phyloP scores from a whole-genome alignment of 2,329 filamentous ascomycete species.

The Cyphellophora attinorum region DNA sequence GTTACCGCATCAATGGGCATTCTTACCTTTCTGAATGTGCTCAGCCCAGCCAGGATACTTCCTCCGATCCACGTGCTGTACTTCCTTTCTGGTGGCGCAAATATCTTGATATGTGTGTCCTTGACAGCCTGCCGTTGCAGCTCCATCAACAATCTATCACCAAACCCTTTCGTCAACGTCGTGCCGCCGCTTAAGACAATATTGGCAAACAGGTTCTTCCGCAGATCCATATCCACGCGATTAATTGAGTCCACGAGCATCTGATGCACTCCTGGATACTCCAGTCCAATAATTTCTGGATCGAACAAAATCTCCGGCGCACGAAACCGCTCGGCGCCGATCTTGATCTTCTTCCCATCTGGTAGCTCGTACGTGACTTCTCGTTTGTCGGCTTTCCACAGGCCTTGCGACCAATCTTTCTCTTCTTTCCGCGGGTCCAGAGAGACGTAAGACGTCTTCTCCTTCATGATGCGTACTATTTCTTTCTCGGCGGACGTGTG shows the following conservation, averaged over 20 bases:
- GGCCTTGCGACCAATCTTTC: slow-evolving; percentile 74
- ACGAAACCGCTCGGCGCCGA: slow-evolving; percentile 88
- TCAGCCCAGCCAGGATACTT: slow-evolving; percentile 90
- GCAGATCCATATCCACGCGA: slow-evolving; percentile 87
- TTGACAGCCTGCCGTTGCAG: slow-evolving; percentile 90
- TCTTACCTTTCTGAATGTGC: slow-evolving; percentile 92
- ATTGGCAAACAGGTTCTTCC: slow-evolving; percentile 88
- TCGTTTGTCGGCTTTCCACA: slow-evolving; percentile 64
- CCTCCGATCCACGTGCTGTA: slow-evolving; percentile 99
- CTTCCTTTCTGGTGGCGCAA: slow-evolving; percentile 91
- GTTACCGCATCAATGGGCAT: slow-evolving; percentile 2
- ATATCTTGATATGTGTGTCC: slow-evolving; percentile 99
- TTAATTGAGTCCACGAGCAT: slow-evolving; percentile 95
- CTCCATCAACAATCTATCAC: slow-evolving; percentile 82
- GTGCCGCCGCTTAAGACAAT: slow-evolving; percentile 95
- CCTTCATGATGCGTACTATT: slow-evolving; percentile 95
- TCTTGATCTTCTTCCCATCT: slow-evolving; percentile 88
- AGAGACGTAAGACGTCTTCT: slow-evolving; percentile 85
- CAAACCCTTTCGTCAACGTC: slow-evolving; percentile 93
- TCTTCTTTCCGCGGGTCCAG: slow-evolving; percentile 87
- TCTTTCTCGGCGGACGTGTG: slow-evolving; percentile 99
- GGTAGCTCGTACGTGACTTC: slow-evolving; percentile 80
- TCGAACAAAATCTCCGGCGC: slow-evolving; percentile 97
- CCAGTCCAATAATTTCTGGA: slow-evolving; percentile 89
- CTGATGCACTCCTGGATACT: slow-evolving; percentile 95